Conservation (phyloP, 1,139 yeast genomes). For the Suhomyces atakaporum region DNA sequence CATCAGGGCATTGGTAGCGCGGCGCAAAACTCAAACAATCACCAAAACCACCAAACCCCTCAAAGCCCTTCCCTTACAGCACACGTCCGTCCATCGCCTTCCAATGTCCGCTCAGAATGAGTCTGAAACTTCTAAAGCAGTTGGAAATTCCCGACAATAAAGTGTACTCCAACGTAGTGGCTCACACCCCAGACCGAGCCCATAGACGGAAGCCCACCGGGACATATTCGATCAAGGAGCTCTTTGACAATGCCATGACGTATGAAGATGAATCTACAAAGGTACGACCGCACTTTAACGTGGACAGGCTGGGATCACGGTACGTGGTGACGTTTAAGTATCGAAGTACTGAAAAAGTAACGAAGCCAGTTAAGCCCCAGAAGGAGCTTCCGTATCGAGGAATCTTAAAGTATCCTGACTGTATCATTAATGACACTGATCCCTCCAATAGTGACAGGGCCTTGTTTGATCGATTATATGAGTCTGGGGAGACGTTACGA, state of each 20-base stretch:
- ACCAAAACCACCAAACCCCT: no score
- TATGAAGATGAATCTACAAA: neutral
- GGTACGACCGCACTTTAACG: constrained; percentile 3
- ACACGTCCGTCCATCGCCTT: neutral
- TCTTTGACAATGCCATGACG: constrained; percentile 15
- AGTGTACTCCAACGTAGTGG: constrained; percentile 23
- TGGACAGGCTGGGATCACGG: constrained; percentile 1
- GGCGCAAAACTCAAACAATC: neutral
- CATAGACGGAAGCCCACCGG: constrained; percentile 16
- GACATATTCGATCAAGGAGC: constrained; percentile 18
- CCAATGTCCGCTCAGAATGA: constrained; percentile 14
- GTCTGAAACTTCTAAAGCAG: constrained; percentile 28
- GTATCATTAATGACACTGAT: constrained; percentile 60
- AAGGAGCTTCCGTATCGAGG: constrained; percentile 67
- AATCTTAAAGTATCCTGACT: constrained; percentile 56
- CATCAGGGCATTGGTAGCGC: no score
- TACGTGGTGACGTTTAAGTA: constrained; percentile 8
- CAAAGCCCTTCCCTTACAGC: no score
- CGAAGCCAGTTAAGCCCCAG: no score
- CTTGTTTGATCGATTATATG: constrained; percentile 39
- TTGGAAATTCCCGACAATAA: constrained; percentile 31
- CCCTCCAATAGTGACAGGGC: constrained; percentile 57
- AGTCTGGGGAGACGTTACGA: constrained; percentile 27
- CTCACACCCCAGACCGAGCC: constrained; percentile 23
- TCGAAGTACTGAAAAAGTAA: no score